Percentiles rank a stretch among this genome's conserved stretches.
These are phyloP conservation scores for Penicillium sp. DNA, from an alignment of 2,329 filamentous ascomycete genomes.

Conservation along the genomic window DNA sequence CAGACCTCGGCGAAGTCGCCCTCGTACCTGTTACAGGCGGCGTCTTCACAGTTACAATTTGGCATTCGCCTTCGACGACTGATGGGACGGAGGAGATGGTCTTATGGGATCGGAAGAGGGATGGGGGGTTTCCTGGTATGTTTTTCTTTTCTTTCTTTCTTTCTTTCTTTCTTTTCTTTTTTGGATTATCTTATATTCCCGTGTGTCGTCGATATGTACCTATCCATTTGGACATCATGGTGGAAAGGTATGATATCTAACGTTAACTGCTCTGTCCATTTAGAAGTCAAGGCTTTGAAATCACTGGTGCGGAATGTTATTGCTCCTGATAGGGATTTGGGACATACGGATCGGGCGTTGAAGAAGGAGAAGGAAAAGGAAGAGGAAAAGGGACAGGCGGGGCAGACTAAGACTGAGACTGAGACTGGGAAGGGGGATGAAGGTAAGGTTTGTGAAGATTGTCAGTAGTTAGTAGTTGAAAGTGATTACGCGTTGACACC, in stretches of 20 bases:
- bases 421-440: slow-evolving; percentile 9
- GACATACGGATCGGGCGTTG: slow-evolving; percentile 67
- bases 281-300: slow-evolving; percentile 86
- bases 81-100: slow-evolving; percentile 49
- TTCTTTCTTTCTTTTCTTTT: not conserved
- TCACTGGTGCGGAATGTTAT: slow-evolving; percentile 76
- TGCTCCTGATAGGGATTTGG: slow-evolving; percentile 71
- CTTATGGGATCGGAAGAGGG: slow-evolving; percentile 82
- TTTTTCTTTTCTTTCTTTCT: not conserved
- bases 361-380: slow-evolving; percentile 42
- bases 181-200: not conserved
- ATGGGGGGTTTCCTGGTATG: slow-evolving; percentile 79
- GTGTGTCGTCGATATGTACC: no score
- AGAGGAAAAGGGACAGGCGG: slow-evolving; percentile 42
- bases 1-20: slow-evolving; percentile 77
- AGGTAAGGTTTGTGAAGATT: slow-evolving; percentile 20
- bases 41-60: slow-evolving; percentile 70
- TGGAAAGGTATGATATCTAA: not conserved
- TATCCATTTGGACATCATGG: no score
- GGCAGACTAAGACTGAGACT: slow-evolving; percentile 5
- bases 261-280: slow-evolving; percentile 1
- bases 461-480: slow-evolving; percentile 10
- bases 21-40: slow-evolving; percentile 83
- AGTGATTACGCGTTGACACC: not conserved
- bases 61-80: slow-evolving; percentile 20